These are phyloP conservation scores for Echium plantagineum DNA, from an alignment of 257 asterid genomes.

Conservation along the genomic window DNA sequence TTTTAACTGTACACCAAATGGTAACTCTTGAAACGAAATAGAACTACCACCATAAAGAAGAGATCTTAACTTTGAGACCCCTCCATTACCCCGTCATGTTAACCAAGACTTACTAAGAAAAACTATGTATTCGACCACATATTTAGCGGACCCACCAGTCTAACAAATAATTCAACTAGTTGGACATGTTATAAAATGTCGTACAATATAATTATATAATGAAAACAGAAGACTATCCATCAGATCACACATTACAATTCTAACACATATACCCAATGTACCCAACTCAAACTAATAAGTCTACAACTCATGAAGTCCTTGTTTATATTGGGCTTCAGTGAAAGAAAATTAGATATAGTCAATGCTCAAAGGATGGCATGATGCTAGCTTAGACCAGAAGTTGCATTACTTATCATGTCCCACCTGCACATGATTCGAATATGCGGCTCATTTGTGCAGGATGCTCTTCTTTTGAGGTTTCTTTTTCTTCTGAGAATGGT, in stretches of 20 bases:
- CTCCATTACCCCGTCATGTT: too few species aligned
- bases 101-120: too few species aligned
- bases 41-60: too few species aligned
- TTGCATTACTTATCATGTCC: neutral
- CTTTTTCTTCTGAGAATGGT: constrained; percentile 47
- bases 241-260: neutral
- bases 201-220: neutral
- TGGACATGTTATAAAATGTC: neutral
- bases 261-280: neutral
- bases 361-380: neutral
- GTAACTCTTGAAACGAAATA: too few species aligned
- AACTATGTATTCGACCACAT: too few species aligned
- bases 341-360: neutral
- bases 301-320: neutral
- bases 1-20: too few species aligned
- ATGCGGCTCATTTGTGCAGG: constrained; percentile 42
- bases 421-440: neutral
- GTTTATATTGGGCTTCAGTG: neutral
- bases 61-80: too few species aligned
- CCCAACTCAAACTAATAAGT: neutral
- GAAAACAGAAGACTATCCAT: neutral
- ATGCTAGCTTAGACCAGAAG: neutral
- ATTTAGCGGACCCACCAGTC: too few species aligned
- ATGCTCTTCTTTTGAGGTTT: constrained; percentile 50
- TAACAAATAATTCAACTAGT: neutral